Conservation (phyloP, 306 rosid genomes). For the Notholithocarpus densiflorus region DNA sequence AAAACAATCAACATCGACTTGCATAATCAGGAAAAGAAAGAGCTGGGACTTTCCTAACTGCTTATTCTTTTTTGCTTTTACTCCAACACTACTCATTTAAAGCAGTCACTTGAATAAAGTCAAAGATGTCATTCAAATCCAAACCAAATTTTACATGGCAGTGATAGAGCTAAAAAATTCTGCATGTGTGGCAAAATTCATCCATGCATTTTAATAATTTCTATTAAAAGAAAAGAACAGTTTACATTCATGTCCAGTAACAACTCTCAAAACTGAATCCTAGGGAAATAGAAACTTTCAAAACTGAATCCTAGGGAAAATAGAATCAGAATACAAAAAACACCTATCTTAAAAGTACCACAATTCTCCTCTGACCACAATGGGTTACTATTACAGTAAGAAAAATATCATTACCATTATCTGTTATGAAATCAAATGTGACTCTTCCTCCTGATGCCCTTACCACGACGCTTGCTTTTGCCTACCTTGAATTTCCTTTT, state of each 20-base stretch:
- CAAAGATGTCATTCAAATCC: too few species aligned
- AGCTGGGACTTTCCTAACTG: too few species aligned
- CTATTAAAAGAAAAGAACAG: background rate
- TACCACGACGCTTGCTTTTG: slow-evolving; percentile 62
- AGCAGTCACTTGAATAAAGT: too few species aligned
- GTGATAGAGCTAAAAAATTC: background rate
- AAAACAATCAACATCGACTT: too few species aligned
- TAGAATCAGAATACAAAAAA: background rate
- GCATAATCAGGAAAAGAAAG: too few species aligned
- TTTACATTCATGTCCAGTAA: background rate
- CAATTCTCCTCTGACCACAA: background rate
- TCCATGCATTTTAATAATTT: background rate
- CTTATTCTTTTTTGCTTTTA: too few species aligned
- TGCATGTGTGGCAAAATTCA: background rate
- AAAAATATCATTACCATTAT: slow-evolving; percentile 21
- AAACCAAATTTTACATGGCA: too few species aligned
- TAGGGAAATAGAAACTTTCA: background rate
- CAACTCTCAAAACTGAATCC: background rate
- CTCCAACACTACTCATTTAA: too few species aligned
- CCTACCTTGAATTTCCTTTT: slow-evolving; percentile 74
- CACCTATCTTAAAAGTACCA: background rate
- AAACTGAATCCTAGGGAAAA: background rate
- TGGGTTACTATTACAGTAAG: background rate
- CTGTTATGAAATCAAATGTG: slow-evolving; percentile 41
- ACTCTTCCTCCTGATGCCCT: slow-evolving; percentile 53